Evolutionary conservation across 495 filamentous ascomycete genomes (phyloP).

Genomic region (Penicillium samsonianum): DNA sequence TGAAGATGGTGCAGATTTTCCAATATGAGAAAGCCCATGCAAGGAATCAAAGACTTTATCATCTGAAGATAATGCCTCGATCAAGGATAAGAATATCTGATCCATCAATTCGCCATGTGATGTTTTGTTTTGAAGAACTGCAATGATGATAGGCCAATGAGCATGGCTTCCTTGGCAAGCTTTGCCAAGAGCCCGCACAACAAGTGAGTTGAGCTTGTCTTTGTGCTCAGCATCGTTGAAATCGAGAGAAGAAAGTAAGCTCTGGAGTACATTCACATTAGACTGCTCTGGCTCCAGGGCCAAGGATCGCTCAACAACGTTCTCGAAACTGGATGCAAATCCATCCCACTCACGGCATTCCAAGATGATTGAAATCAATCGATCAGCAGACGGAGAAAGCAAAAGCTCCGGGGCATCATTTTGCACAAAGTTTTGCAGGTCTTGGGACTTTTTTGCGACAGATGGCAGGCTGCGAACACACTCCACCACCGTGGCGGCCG

Average conservation of each 20-base stretch:
- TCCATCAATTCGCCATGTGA: constrained; percentile 46
- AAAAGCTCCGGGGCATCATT: constrained; percentile 52
- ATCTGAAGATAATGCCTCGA: constrained; percentile 41
- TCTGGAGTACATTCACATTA: constrained; percentile 43
- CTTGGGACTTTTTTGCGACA: constrained; percentile 34
- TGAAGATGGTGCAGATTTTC: constrained; percentile 36
- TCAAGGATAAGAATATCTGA: constrained; percentile 41
- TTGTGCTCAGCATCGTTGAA: constrained; percentile 42
- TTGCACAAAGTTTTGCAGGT: constrained; percentile 46
- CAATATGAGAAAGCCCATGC: constrained; percentile 43
- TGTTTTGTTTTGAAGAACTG: constrained; percentile 47
- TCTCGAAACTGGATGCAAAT: constrained; percentile 43
- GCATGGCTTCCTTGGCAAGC: constrained; percentile 41
- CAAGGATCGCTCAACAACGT: constrained; percentile 39
- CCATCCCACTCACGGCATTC: constrained; percentile 44
- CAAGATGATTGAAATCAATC: constrained; percentile 44
- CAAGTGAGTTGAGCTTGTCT: constrained; percentile 35
- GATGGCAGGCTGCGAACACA: constrained; percentile 47
- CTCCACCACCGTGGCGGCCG: constrained; percentile 63
- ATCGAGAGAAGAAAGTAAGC: constrained; percentile 41
- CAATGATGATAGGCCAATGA: constrained; percentile 47
- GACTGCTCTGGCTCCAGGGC: constrained; percentile 42
- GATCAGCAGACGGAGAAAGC: constrained; percentile 55
- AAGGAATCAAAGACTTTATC: constrained; percentile 35
- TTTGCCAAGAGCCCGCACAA: constrained; percentile 39